These are phyloP conservation scores for Spiraea crenata DNA, from an alignment of 331 rosid species.

Conservation along the genomic window DNA sequence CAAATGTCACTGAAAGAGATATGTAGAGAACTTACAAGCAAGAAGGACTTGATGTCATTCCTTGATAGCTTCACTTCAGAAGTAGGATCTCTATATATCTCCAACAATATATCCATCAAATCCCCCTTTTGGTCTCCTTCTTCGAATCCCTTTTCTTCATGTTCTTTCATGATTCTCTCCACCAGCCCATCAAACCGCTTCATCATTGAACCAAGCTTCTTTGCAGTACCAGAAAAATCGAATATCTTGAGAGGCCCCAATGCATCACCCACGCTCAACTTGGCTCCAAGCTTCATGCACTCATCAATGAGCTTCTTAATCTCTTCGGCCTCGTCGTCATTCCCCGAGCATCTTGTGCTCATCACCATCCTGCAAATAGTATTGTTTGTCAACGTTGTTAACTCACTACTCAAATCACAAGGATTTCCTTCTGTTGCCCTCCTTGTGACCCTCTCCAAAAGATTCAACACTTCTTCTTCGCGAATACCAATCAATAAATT, in stretches of 20 bases:
- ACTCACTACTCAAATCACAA: slow-evolving; percentile 24
- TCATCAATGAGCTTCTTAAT: slow-evolving; percentile 36
- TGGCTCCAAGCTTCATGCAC: slow-evolving; percentile 48
- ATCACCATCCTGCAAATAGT: slow-evolving; percentile 56
- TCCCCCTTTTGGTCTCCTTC: slow-evolving; percentile 22
- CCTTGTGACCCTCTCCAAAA: slow-evolving; percentile 16
- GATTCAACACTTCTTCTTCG: slow-evolving; percentile 24
- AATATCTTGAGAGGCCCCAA: slow-evolving; percentile 54
- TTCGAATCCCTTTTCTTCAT: slow-evolving; percentile 31
- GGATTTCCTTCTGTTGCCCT: slow-evolving; percentile 19
- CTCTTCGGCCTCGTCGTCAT: slow-evolving; percentile 37
- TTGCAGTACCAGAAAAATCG: slow-evolving; percentile 63
- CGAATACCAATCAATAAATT: slow-evolving; percentile 35
- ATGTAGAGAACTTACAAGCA: slow-evolving; percentile 40
- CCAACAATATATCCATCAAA: slow-evolving; percentile 57
- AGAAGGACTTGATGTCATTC: slow-evolving; percentile 58
- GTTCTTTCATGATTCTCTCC: slow-evolving; percentile 55
- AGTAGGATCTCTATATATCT: slow-evolving; percentile 38
- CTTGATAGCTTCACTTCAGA: slow-evolving; percentile 50
- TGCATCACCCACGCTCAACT: slow-evolving; percentile 59
- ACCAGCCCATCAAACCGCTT: slow-evolving; percentile 47
- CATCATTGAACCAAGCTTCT: slow-evolving; percentile 37
- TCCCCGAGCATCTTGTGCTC: slow-evolving; percentile 46
- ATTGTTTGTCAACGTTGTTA: slow-evolving; percentile 51
- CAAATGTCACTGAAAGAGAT: too few species aligned